Conservation (phyloP, 768 basidiomycete genomes). For the Lactifluus piperatus region DNA sequence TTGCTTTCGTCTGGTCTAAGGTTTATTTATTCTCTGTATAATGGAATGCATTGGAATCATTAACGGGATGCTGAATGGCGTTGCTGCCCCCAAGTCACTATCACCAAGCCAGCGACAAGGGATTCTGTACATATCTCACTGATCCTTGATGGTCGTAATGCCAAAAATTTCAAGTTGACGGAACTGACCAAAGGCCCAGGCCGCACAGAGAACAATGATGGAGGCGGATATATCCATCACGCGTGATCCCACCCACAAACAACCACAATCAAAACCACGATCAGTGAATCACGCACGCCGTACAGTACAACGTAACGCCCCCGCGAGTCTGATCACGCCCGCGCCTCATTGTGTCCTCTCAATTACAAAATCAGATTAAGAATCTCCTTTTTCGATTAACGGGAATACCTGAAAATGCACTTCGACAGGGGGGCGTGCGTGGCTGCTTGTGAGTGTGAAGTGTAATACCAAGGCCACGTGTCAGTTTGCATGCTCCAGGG, state of each 20-base stretch:
- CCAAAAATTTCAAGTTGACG: no score
- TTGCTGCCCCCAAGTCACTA: background rate
- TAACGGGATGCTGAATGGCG: background rate
- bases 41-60: background rate
- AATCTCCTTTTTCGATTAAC: background rate
- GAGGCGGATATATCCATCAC: background rate
- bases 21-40: slow-evolving; percentile 2
- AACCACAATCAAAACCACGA: background rate
- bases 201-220: background rate
- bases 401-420: background rate
- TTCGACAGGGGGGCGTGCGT: background rate
- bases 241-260: background rate
- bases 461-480: background rate
- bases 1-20: background rate
- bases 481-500: no score
- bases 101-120: background rate
- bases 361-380: background rate
- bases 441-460: background rate
- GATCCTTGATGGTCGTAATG: background rate
- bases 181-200: background rate
- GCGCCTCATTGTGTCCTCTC: background rate
- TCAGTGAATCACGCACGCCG: background rate
- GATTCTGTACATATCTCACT: background rate
- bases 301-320: background rate
- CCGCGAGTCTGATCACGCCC: background rate